phyloP scores from a whole-genome alignment of 495 filamentous ascomycete species.

The Stereocaulon alpinum region DNA sequence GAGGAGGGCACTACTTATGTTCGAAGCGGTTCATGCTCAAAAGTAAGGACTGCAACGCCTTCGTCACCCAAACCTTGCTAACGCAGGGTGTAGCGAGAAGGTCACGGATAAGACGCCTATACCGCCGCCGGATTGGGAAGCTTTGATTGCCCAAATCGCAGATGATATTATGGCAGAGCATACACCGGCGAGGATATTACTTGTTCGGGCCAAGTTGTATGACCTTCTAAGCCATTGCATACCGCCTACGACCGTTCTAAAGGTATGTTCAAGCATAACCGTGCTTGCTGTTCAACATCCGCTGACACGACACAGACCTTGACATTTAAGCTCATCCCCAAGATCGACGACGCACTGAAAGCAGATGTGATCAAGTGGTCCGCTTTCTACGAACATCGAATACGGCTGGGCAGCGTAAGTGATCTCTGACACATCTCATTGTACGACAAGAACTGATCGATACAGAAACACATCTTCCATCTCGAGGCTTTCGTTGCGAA shows the following conservation, averaged over 20 bases:
- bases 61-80: neutral
- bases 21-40: constrained; percentile 90
- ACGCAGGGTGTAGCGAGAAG: constrained; percentile 56
- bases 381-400: constrained; percentile 92
- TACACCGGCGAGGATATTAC: constrained; percentile 72
- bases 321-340: constrained; percentile 80
- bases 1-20: constrained; percentile 83
- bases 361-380: constrained; percentile 90
- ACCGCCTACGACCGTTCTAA: constrained; percentile 81
- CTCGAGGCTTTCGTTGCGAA: constrained; percentile 97
- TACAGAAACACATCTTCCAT: constrained; percentile 88
- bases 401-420: constrained; percentile 67
- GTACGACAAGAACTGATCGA: neutral
- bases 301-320: constrained; percentile 42
- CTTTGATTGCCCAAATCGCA: constrained; percentile 73
- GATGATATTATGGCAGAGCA: constrained; percentile 87
- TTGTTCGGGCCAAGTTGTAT: constrained; percentile 85
- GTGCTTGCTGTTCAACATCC: neutral
- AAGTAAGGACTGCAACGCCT: constrained; percentile 50
- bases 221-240: constrained; percentile 96
- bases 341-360: constrained; percentile 80
- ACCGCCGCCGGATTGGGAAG: constrained; percentile 93
- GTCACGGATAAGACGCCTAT: constrained; percentile 79
- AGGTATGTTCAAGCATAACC: constrained; percentile 38
- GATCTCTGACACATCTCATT: neutral